Evolutionary conservation across 352 stramenopile genomes (phyloP), one percentile per base, ranked within the genome.

Genomic region (Phytopythium aichiense): DNA sequence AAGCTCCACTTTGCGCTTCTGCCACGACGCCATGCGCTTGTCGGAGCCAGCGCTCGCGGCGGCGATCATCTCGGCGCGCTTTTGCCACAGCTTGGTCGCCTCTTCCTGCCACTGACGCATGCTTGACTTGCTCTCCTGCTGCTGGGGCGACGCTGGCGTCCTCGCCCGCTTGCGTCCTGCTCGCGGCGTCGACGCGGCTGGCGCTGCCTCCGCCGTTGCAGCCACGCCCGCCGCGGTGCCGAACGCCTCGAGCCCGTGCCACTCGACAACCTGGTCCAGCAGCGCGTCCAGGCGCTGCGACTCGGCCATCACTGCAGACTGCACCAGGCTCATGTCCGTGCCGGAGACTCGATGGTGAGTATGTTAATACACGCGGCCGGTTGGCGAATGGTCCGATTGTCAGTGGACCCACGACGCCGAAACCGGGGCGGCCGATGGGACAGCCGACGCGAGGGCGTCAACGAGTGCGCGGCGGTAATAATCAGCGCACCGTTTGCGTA

Each of bases 41-140:
- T 37, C 25, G 9, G 23, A 0, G 7, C 23, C 22, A 0, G 38
- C 35, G 35, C 9, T 59, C 11, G 38, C 25, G n/a, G 37, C 20
- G 9, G 54, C 54, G 40, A 57, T 57, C 51, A 37, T 5, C 37
- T 59, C 25, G 20, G 38, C 16, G 9, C 38, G 35, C 35, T 22
- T 50, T 22, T 48, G 15, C 54, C 54, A 59, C n/a, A 59, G 54
- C 18, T 35, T 20, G 9, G 28, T 23, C 16, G 54, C 54, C 38
- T 59, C 54, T 7, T 22, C 35, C 54, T 59, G 54, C 54, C 54
- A 59, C 22, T 30, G 35, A 1, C 49, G 50, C 50, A 56, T 56
- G 18, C 20, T 59, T n/a, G 51, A 20, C 31, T 57, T 20, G 7
- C 12, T 57, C 31, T 23, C 20, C 31, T 11, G 33, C 46, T 52